Conservation (phyloP, 1,284 basidiomycete genomes). For the Sporisorium reilianum region DNA sequence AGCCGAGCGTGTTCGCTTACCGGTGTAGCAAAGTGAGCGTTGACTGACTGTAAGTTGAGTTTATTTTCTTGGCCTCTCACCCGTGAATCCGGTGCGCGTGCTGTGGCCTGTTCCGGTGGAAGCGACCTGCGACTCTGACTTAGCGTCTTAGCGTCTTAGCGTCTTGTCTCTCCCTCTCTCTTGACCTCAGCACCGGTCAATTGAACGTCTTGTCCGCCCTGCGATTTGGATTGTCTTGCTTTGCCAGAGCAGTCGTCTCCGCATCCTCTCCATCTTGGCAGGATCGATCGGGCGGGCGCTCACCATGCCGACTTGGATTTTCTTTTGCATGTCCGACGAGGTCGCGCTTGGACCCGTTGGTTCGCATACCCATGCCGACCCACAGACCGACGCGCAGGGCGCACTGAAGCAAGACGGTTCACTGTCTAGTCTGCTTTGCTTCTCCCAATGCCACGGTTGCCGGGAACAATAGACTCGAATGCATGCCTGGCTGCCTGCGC, state of each 20-base stretch:
- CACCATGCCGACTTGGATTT: neutral
- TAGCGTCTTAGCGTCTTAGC: too few species aligned
- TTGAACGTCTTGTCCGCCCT: neutral
- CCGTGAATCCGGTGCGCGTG: conserved; percentile 1
- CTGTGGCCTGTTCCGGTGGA: neutral
- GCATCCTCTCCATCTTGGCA: neutral
- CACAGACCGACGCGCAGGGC: neutral
- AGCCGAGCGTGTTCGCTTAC: too few species aligned
- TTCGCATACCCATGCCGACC: neutral
- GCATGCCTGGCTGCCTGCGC: too few species aligned
- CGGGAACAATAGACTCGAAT: neutral
- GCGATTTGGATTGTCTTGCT: neutral
- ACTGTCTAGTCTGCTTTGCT: too few species aligned
- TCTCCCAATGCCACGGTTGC: neutral
- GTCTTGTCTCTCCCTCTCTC: neutral
- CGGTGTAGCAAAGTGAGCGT: neutral
- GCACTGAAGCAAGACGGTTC: too few species aligned
- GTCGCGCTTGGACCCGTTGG: neutral
- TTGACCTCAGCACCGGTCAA: too few species aligned
- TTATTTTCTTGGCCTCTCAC: too few species aligned
- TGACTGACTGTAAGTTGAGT: too few species aligned
- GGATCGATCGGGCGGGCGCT: neutral
- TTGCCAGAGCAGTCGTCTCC: neutral
- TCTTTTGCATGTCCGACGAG: neutral
- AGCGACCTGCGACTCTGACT: too few species aligned